Base-by-base conservation (phyloP, 2,329 filamentous ascomycete species). In the Cercospora janseana region DNA sequence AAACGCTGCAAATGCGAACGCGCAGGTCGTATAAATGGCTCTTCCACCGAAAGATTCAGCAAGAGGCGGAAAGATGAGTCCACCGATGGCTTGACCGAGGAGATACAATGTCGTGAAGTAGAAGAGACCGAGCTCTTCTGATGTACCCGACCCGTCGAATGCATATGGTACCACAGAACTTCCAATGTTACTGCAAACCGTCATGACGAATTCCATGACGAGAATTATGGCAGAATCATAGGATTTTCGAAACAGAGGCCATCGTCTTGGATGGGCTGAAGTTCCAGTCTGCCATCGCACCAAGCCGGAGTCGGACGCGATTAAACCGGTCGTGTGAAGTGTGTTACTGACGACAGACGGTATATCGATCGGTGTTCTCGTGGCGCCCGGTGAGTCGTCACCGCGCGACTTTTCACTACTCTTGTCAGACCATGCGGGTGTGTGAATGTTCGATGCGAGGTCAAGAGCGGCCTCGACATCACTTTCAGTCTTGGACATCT, bases 41-140 rank as follows among this genome's bases (percentile, higher is more conserved):
- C 61, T 64, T 6, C 69, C 62, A 0, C 71, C 71, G 29, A 70
- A 70, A 2, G 63, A 55, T 52, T 72, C 69, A 0, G 69, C 68
- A 20, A 69, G 60, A 4, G 71, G 69, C 10, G 69, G 69, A 42
- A 72, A 67, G 5, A 72, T 32, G 6, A 70, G 61, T 4, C 69
- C 69, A 4, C 69, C 70, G 7, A 72, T 16, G 4, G 65, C 69
- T 58, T 73, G 47, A 31, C 46, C 43, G 4, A 47, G 31, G 5
- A 47, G 35, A 24, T 50, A 50, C 3, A 45, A 4, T 23, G 48
- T 46, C 4, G 37, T 37, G 24, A 50, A 50, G 18, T 34, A 50
- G 41, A 50, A 46, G 9, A 46, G 26, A 18, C 18, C 23, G 0
- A 50, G 32, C 31, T 27, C 26, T 9, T 27, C 8, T 1, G 21